These are phyloP conservation scores for Aureobasidium leucospermi DNA, from an alignment of 2,329 filamentous ascomycete species.

Conservation along the genomic window DNA sequence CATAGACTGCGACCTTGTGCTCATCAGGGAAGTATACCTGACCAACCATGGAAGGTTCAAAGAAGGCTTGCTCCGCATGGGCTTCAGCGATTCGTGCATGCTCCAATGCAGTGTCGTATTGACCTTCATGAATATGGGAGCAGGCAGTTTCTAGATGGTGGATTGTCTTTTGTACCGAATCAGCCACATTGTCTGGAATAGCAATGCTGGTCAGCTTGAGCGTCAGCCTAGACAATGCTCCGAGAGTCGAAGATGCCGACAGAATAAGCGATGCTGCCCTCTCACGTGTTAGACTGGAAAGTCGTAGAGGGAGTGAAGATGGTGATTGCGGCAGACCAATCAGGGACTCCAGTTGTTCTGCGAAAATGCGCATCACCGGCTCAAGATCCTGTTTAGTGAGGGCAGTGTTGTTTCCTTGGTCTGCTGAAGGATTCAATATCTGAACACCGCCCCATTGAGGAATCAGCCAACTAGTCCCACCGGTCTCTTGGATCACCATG, in stretches of 20 bases:
- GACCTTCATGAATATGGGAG: constrained; percentile 54
- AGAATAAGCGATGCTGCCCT: constrained; percentile 78
- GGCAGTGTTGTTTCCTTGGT: constrained; percentile 25
- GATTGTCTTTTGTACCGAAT: constrained; percentile 75
- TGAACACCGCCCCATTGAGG: constrained; percentile 87
- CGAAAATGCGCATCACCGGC: constrained; percentile 81
- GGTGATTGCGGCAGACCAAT: constrained; percentile 77
- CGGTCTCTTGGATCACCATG: constrained; percentile 51
- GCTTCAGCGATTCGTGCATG: constrained; percentile 79
- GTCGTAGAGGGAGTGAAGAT: constrained; percentile 68
- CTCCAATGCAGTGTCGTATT: constrained; percentile 60
- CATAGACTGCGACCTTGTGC: constrained; percentile 93
- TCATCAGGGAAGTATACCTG: constrained; percentile 98
- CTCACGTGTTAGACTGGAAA: constrained; percentile 79
- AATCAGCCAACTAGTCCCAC: constrained; percentile 76
- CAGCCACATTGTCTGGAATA: constrained; percentile 79
- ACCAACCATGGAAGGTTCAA: constrained; percentile 98
- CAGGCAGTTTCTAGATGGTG: constrained; percentile 71
- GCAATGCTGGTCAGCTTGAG: constrained; percentile 81
- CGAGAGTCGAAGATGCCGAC: constrained; percentile 85
- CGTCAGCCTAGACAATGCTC: constrained; percentile 81
- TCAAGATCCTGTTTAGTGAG: constrained; percentile 62
- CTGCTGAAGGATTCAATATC: constrained; percentile 51
- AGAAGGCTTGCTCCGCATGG: constrained; percentile 89
- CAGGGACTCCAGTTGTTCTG: constrained; percentile 79